Percentiles rank a stretch among this genome's conserved stretches.
Evolutionary conservation across 2,329 filamentous ascomycete genomes (phyloP).

Genomic region (Purpureocillium takamizusanense): DNA sequence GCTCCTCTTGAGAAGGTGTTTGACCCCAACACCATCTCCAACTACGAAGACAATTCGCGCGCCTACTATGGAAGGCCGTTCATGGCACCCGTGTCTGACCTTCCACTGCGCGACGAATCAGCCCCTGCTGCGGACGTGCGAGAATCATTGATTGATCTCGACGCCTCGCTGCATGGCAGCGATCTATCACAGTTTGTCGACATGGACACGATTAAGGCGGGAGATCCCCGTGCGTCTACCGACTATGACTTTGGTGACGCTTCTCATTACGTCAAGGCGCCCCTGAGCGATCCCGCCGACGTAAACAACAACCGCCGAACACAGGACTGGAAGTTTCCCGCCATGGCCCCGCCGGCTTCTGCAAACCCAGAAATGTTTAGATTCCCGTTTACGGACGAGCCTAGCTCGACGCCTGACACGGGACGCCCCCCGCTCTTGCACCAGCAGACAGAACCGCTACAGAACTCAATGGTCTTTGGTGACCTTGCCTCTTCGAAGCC

Average conservation of each 20-base stretch:
- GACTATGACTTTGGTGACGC: constrained; percentile 39
- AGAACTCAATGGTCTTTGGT: constrained; percentile 29
- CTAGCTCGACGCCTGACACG: constrained; percentile 13
- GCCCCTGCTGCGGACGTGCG: constrained; percentile 38
- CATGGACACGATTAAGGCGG: constrained; percentile 50
- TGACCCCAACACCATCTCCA: constrained; percentile 56
- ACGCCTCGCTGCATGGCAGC: constrained; percentile 47
- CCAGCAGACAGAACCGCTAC: constrained; percentile 41
- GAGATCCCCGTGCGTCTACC: constrained; percentile 34
- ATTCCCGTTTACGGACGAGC: constrained; percentile 36
- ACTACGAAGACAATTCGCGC: constrained; percentile 55
- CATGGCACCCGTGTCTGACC: constrained; percentile 38
- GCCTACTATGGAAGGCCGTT: constrained; percentile 46
- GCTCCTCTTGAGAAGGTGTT: constrained; percentile 57
- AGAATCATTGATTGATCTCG: constrained; percentile 57
- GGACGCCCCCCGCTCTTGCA: constrained; percentile 37
- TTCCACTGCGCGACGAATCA: constrained; percentile 50
- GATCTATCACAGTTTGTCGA: constrained; percentile 51
- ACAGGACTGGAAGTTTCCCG: constrained; percentile 51
- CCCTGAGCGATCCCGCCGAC: constrained; percentile 50
- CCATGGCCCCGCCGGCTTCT: constrained; percentile 40
- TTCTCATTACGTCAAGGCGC: constrained; percentile 33
- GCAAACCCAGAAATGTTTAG: constrained; percentile 43
- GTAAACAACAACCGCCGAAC: constrained; percentile 40
- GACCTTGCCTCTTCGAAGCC: constrained; percentile 29